Evolutionary conservation across 441 rosid species (phyloP).

Genomic region (Populus hybrid): DNA sequence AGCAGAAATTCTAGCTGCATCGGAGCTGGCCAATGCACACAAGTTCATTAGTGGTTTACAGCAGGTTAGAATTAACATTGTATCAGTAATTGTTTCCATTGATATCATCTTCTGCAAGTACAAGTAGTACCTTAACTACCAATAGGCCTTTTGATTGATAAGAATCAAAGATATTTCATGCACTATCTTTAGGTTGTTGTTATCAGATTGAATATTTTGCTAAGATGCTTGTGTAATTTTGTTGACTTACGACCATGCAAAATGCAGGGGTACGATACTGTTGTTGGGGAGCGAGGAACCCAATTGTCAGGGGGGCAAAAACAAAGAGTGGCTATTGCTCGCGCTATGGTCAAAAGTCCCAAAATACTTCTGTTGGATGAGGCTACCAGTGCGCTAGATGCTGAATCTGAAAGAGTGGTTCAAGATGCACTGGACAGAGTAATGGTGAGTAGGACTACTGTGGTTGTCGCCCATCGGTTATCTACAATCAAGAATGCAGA

Average conservation of each 20-base stretch:
- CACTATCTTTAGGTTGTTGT: background rate
- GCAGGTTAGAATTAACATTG: constrained; percentile 32
- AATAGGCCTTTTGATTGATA: too few relatives aligned
- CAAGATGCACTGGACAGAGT: constrained; percentile 61
- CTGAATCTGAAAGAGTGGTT: constrained; percentile 65
- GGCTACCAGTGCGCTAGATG: constrained; percentile 75
- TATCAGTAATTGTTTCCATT: too few relatives aligned
- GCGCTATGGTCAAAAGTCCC: constrained; percentile 65
- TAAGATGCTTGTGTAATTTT: background rate
- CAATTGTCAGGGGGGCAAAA: constrained; percentile 78
- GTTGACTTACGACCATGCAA: constrained; percentile 30
- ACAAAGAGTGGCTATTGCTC: constrained; percentile 69
- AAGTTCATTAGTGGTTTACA: constrained; percentile 62
- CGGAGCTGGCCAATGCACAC: constrained; percentile 72
- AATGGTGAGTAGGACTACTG: constrained; percentile 55
- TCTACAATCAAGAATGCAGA: constrained; percentile 61
- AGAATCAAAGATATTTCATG: too few relatives aligned
- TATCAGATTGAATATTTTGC: background rate
- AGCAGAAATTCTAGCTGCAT: constrained; percentile 52
- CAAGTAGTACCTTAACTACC: too few relatives aligned
- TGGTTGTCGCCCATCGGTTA: constrained; percentile 64
- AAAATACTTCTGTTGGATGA: constrained; percentile 58
- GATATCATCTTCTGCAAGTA: background rate
- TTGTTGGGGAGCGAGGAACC: constrained; percentile 73
- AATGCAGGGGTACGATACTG: constrained; percentile 60